These are phyloP conservation scores for Hamamelis virginiana DNA, from an alignment of 164 flowering plant species.

Conservation along the genomic window DNA sequence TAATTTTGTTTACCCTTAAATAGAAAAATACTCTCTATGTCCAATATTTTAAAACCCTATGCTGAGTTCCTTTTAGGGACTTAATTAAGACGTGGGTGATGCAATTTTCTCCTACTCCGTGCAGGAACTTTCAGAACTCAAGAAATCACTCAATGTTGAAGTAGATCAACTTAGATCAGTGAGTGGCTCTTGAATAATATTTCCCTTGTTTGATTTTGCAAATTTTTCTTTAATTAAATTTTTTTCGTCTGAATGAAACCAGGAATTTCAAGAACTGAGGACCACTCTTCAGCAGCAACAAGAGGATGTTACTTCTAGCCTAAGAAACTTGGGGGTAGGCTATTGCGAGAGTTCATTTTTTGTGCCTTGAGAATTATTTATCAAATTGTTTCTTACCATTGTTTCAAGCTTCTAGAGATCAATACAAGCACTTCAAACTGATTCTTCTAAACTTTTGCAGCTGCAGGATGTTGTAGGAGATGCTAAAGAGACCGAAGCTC, in stretches of 20 bases:
- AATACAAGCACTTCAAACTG: not conserved
- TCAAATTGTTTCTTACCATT: not conserved
- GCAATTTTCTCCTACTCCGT: conserved; percentile 7
- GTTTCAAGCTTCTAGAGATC: not conserved
- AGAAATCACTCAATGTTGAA: conserved; percentile 80
- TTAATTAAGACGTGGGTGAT: not conserved
- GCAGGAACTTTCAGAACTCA: conserved; percentile 86
- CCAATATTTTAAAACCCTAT: too few species aligned
- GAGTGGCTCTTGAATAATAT: conserved; percentile 20
- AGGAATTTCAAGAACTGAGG: conserved; percentile 86
- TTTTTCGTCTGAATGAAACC: not conserved
- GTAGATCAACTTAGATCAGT: conserved; percentile 85
- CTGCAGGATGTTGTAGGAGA: conserved; percentile 51
- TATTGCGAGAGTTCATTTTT: not conserved
- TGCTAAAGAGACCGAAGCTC: conserved; percentile 27
- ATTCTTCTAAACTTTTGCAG: conserved; percentile 26
- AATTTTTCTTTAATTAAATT: not conserved
- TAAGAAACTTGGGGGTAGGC: conserved; percentile 60
- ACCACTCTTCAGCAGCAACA: conserved; percentile 87
- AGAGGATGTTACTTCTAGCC: conserved; percentile 76
- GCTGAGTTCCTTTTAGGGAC: too few species aligned
- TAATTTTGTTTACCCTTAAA: too few species aligned
- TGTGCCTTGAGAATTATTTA: not conserved
- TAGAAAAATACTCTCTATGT: too few species aligned
- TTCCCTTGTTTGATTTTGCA: not conserved